Base-by-base conservation (phyloP, 2,329 filamentous ascomycete species). In the Cladosporium colombiae region DNA sequence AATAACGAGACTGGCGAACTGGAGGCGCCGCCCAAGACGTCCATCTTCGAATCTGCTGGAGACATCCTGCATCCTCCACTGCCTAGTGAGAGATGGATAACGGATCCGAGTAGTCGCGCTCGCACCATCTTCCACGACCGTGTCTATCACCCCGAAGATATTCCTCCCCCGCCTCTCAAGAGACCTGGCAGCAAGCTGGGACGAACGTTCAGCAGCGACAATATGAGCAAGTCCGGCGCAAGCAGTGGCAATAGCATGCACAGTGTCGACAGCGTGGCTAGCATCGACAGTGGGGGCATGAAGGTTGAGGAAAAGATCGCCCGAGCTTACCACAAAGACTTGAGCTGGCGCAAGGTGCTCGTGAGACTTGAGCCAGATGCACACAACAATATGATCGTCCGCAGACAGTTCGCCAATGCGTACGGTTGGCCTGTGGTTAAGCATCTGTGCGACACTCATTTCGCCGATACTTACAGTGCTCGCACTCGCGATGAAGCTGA, bases 231-330 rank as follows among this genome's bases (percentile, higher is more conserved):
- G 37, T 79, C 1, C 74, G 75, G 58, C 65, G 72, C 74, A 2
- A 71, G 71, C 31, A 72, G 72, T 27, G 70, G 71, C 18, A 67
- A 80, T 6, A 70, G 78, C 13, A 80, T 77, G 55, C 84, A 86
- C 69, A 85, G 86, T 66, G 84, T 87, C 61, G 84, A 87, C 68
- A 80, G 50, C 27, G 40, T 66, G 4, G 88, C 90, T 71, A 83
- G 80, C 18, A 86, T 67, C 5, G 88, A 90, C 71, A 83, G 80
- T 18, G 86, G 88, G 11, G 87, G 81, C 69, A 93, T 98, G 88
- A 92, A 91, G 68, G 93, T 98, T 0, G 95, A 99, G 78, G 95
- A 99, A 78, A 98, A 97, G 79, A 99, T 99, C 70, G 95, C 95
- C 1, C 87, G 95, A 56, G 95, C 93, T 16, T 99, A 99, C 79